Evolutionary conservation across 176 grass and related monocot species (phyloP), one percentile per base, ranked within the genome.

Genomic region (Rhipidocladum racemiflorum): DNA sequence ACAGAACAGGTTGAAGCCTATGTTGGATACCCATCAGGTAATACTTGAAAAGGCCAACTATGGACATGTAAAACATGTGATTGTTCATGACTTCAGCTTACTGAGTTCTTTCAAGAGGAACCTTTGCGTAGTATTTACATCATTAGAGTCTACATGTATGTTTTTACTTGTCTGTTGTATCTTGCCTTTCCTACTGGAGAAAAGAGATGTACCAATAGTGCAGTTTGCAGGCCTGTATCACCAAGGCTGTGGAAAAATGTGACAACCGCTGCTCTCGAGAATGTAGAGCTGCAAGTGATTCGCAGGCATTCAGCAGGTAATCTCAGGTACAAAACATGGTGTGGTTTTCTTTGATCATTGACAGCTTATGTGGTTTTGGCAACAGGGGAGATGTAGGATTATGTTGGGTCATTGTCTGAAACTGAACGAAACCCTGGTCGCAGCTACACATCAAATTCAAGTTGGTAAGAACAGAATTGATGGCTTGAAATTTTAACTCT

Each of bases 211-310:
- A 94, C 92, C 92, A 94, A 14, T 80, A 94, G 6, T 80, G 89
- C 65, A 83, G 70, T 83, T 40, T 89, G 84, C 39, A 87, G 28
- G 55, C 92, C 92, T 77, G 87, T 62, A 21, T 94, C 92, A 59
- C 86, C 89, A 88, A 94, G 89, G 80, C 78, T 55, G 16, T 82
- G 16, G 67, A 94, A 94, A 81, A 94, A 89, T 81, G 67, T 86
- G 61, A 91, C 60, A 39, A 76, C 59, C 9, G 87, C 87, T 14
- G 85, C 92, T 62, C 87, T 85, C 6, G 82, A 83, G 83, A 94
- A 89, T 10, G 85, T 90, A 48, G 80, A 85, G 78, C 92, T 94
- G 92, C 87, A 90, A 76, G 15, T 79, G 63, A 74, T 64, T 70
- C 24, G 21, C 36, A 75, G 20, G 23, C 38, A 74, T 46, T 81